Conservation (phyloP, 2,329 filamentous ascomycete species). For the Aspergillus uvarum region DNA sequence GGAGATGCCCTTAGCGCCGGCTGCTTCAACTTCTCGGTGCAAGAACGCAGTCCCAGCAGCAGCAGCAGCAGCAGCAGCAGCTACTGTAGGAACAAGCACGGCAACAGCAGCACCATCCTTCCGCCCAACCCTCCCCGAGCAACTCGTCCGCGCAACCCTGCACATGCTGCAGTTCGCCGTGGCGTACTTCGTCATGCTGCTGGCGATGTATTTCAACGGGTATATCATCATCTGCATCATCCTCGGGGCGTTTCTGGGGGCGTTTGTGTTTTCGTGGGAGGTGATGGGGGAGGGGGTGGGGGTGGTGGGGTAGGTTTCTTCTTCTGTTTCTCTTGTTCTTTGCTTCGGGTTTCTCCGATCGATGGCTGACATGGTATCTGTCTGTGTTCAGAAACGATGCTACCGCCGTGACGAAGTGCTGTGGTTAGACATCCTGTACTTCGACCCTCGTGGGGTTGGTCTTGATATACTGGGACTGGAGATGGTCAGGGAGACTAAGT, state of each 20-base stretch:
- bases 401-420: conserved; percentile 25
- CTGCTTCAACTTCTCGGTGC: too few relatives aligned
- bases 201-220: conserved; percentile 66
- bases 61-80: too few relatives aligned
- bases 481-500: too few relatives aligned
- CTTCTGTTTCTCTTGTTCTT: background rate
- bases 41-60: too few relatives aligned
- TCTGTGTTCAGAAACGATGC: conserved; percentile 23
- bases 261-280: conserved; percentile 74
- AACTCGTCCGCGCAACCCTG: conserved; percentile 64
- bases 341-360: too few relatives aligned
- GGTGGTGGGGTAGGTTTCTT: conserved; percentile 19
- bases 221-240: conserved; percentile 82
- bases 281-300: conserved; percentile 16
- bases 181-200: conserved; percentile 74
- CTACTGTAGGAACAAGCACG: too few relatives aligned
- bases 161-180: conserved; percentile 72
- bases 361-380: background rate
- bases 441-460: too few relatives aligned
- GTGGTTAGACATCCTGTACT: conserved; percentile 14
- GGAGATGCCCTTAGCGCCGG: too few relatives aligned
- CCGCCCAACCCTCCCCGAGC: conserved; percentile 63
- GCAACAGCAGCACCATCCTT: conserved; percentile 28
- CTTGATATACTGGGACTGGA: too few relatives aligned
- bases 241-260: conserved; percentile 70